Base-by-base conservation (phyloP, 345 rosid species). In the Hypericum androsaemum region DNA sequence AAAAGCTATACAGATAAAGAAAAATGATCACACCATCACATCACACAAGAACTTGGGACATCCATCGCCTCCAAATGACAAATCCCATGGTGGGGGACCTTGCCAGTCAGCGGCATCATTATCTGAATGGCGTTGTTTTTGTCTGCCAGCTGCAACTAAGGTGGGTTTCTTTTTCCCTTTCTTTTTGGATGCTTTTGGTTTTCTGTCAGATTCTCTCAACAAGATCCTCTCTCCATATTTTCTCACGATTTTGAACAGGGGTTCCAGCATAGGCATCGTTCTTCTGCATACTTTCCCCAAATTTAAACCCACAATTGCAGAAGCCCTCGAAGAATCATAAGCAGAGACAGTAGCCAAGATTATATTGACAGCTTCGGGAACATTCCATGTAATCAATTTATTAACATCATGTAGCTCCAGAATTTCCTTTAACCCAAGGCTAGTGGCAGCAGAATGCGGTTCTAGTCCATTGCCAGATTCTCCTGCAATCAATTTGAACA, bases 11-110 rank as follows among this genome's bases (percentile, higher is more conserved):
- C 39, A 10, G n/a, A 28, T 39, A 57, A 17, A 44, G 7, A 48
- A 42, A 39, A 39, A 41, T 7, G 40, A 49, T 45, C 61, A 52
- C 76, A 90, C 96, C 96, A 90, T 87, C 65, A 84, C 95, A 64
- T 90, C 98, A 68, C 95, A 84, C 10, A 90, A 78, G 73, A 90
- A 90, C 70, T 82, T 87, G 0, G 96, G 96, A 59, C 64, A 73
- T 43, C 95, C 96, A 76, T 90, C 89, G 50, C 98, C 98, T 1
- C 92, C 89, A 9, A 64, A 57, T 43, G 87, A 76, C 44, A 69
- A 40, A 64, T 87, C 96, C 98, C 96, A 90, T 53, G 95, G 92
- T 7, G 89, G 78, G n/a, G 75, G 81, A 9, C 86, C 95, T 77
- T 77, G 76, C 92, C 96, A 90, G 52, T 76, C 81, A 36, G 46